phyloP scores from a whole-genome alignment of 805 yeast species.

The Kazachstania kunashirensis region DNA sequence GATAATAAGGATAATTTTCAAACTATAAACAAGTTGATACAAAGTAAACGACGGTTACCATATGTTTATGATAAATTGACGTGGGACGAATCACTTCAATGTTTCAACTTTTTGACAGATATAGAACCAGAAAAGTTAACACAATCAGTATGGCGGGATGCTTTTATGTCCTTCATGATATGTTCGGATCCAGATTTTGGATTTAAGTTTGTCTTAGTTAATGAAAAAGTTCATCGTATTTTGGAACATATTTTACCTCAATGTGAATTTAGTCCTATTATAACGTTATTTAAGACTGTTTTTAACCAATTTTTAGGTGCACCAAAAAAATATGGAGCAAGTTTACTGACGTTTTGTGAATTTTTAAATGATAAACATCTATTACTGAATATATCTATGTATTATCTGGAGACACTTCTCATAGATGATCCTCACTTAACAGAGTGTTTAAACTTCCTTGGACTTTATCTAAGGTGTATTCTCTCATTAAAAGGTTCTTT shows the following conservation, averaged over 20 bases:
- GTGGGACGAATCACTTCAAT: slow-evolving; percentile 1
- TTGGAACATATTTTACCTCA: slow-evolving; percentile 8
- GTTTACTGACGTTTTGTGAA: slow-evolving; percentile 7
- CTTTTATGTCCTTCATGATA: slow-evolving; percentile 8
- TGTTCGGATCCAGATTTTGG: slow-evolving; percentile 10
- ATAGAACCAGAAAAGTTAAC: not conserved
- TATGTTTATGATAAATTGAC: slow-evolving; percentile 3
- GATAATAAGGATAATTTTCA: not conserved
- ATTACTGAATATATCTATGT: slow-evolving; percentile 4
- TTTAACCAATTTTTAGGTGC: slow-evolving; percentile 7
- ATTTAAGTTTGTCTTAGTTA: slow-evolving; percentile 5
- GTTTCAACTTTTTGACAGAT: not conserved
- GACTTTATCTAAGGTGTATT: not conserved
- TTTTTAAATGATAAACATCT: slow-evolving; percentile 3
- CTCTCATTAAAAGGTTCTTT: slow-evolving; percentile 1
- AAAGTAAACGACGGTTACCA: slow-evolving; percentile 1
- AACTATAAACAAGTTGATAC: slow-evolving; percentile 1
- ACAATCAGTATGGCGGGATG: not conserved
- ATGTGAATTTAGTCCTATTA: slow-evolving; percentile 6
- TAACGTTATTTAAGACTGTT: slow-evolving; percentile 7
- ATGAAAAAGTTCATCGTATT: slow-evolving; percentile 7
- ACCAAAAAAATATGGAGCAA: slow-evolving; percentile 6
- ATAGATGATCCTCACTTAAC: slow-evolving; percentile 3
- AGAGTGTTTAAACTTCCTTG: slow-evolving; percentile 4
- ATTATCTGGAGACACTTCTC: slow-evolving; percentile 4